Evolutionary conservation across 495 filamentous ascomycete genomes (phyloP), one percentile per base, ranked within the genome.

Genomic region (Sphaerosporella brunnea): DNA sequence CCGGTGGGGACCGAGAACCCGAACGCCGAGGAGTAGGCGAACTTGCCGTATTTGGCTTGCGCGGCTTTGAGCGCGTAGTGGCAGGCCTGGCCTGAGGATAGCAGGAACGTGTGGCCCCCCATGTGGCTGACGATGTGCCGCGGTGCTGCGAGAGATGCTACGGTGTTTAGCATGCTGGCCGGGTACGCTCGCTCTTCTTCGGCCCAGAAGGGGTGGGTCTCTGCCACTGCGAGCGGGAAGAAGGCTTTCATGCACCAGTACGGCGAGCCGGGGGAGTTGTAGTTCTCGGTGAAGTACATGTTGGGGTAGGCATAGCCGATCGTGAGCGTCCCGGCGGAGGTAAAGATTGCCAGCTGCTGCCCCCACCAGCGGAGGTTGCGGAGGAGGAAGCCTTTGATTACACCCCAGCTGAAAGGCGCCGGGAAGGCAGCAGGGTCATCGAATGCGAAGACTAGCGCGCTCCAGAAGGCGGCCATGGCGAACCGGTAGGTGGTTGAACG

Each of bases 381-480:
- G 25, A 87, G 62, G 19, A 84, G 66, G 8, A 87, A 68, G 1
- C 82, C 82, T 56, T 81, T 82, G 16, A 86, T 75, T 41, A 84
- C 76, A 15, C 82, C 80, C 78, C 78, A 82, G 15, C 75, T 79
- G 36, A 16, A 85, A 62, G 0, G 78, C 79, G 0, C 68, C 68
- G 2, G 81, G 79, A 11, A 82, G 69, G 13, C 20, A 23, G 13
- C 40, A 11, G 13, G 13, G 32, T 81, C 76, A 41, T 84, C 74
- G 49, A 76, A 75, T 1, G 80, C 81, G 54, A 82, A 84, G 2
- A 75, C 82, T 23, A 84, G 60, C 5, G 80, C 77, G 20, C 79
- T 79, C 80, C 80, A 87, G 65, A 86, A 86, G 7, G 73, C 79
- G 7, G 75, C 76, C 79, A 85, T 85, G 23, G 80, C 82, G 59